phyloP scores from a whole-genome alignment of 805 yeast species.

The Ogataea henricii region DNA sequence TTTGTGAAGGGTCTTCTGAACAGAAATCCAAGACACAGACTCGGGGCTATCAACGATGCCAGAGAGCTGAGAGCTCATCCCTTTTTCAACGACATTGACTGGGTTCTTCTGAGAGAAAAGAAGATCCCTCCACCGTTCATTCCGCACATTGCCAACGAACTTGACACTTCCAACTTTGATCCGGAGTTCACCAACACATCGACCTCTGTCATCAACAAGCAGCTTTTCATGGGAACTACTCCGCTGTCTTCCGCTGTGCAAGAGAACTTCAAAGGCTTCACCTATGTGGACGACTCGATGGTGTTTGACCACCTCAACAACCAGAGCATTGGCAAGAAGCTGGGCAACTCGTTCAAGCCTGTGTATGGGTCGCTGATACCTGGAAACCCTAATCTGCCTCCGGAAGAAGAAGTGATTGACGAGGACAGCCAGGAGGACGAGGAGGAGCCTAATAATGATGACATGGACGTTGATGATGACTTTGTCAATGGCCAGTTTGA shows the following conservation, averaged over 20 bases:
- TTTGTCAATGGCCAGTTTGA: conserved; percentile 91
- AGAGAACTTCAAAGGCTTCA: conserved; percentile 95
- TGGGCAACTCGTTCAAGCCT: conserved; percentile 42
- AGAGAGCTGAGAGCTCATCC: conserved; percentile 90
- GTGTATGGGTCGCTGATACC: conserved; percentile 70
- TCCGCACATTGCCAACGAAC: conserved; percentile 87
- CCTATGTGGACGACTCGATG: conserved; percentile 91
- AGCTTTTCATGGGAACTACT: conserved; percentile 64
- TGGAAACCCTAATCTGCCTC: conserved; percentile 77
- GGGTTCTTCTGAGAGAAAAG: conserved; percentile 77
- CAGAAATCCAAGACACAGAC: conserved; percentile 92
- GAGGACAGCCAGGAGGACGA: conserved; percentile 55
- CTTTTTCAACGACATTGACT: conserved; percentile 87
- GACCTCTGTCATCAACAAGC: conserved; percentile 75
- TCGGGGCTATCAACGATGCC: conserved; percentile 91
- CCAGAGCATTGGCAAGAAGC: conserved; percentile 38
- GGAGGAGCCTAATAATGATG: conserved; percentile 46
- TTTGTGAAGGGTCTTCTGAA: conserved; percentile 94
- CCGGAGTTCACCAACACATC: conserved; percentile 96
- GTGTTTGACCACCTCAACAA: conserved; percentile 76
- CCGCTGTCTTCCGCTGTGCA: conserved; percentile 94
- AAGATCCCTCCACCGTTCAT: conserved; percentile 95
- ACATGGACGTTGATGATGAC: conserved; percentile 62
- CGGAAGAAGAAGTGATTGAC: conserved; percentile 82
- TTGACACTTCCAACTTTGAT: conserved; percentile 95